Conservation (phyloP, 768 basidiomycete species). For the Pholiota molesta region DNA sequence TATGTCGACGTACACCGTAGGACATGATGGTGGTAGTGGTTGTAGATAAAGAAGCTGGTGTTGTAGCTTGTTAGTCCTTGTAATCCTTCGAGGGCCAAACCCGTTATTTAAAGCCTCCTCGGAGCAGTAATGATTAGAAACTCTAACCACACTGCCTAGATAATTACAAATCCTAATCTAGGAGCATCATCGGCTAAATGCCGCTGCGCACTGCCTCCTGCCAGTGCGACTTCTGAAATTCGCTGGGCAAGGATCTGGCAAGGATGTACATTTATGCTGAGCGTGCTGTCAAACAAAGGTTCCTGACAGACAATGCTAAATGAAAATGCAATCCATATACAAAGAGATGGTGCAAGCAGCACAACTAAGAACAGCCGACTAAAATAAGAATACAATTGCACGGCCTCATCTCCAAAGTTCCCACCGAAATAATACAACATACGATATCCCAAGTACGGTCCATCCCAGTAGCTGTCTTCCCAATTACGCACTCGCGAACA, state of each 20-base stretch:
- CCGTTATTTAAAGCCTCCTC: background rate
- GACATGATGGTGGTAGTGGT: constrained; percentile 27
- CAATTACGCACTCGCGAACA: constrained; percentile 31
- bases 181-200: background rate
- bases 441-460: background rate
- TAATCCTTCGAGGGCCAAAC: background rate
- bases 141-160: background rate
- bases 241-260: too few species aligned
- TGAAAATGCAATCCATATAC: background rate
- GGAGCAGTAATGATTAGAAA: background rate
- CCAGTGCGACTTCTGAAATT: background rate
- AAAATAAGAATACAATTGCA: background rate
- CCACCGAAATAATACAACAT: background rate
- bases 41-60: constrained; percentile 4
- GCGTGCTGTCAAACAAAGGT: background rate
- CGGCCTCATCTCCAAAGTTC: background rate
- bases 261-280: background rate
- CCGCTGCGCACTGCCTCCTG: background rate
- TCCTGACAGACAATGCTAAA: background rate
- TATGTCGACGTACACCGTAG: constrained; percentile 30
- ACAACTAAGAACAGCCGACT: background rate
- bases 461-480: background rate
- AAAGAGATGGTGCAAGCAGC: background rate
- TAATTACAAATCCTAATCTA: background rate
- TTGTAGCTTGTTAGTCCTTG: background rate